Percentiles rank a stretch among this genome's conserved stretches.
Evolutionary conservation across 257 asterid species (phyloP).

Genomic region (Scutellaria baicalensis): DNA sequence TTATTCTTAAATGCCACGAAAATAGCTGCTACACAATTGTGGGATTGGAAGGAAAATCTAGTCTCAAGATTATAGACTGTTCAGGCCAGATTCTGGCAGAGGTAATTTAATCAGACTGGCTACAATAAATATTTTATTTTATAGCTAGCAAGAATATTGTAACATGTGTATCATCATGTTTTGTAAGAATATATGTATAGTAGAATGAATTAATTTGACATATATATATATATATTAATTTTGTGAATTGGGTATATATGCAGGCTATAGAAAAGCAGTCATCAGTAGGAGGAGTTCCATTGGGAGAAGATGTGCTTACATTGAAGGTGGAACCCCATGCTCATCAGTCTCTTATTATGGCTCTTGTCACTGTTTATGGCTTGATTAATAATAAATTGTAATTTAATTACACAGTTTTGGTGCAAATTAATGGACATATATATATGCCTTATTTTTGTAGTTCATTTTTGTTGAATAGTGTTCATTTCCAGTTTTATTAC

Average conservation of each 20-base stretch:
- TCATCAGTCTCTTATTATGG: slow-evolving; percentile 59
- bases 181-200: no score
- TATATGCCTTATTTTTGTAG: not conserved
- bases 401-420: not conserved
- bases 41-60: slow-evolving; percentile 41
- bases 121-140: no score
- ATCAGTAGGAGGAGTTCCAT: slow-evolving; percentile 44
- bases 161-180: no score
- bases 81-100: slow-evolving; percentile 51
- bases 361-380: slow-evolving; percentile 63
- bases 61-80: slow-evolving; percentile 36
- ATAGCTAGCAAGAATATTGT: no score
- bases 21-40: slow-evolving; percentile 26
- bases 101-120: slow-evolving; percentile 22
- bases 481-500: no score
- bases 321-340: slow-evolving; percentile 57
- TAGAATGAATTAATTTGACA: not conserved
- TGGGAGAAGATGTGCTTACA: slow-evolving; percentile 70
- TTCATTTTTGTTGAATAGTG: no score
- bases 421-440: no score
- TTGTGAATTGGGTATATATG: not conserved
- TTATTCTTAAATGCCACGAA: slow-evolving; percentile 24
- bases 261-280: slow-evolving; percentile 59
- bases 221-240: not conserved
- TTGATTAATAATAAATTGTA: slow-evolving; percentile 46